Evolutionary conservation across 1,139 yeast genomes (phyloP).

Genomic region (Kodamaea fungicola): DNA sequence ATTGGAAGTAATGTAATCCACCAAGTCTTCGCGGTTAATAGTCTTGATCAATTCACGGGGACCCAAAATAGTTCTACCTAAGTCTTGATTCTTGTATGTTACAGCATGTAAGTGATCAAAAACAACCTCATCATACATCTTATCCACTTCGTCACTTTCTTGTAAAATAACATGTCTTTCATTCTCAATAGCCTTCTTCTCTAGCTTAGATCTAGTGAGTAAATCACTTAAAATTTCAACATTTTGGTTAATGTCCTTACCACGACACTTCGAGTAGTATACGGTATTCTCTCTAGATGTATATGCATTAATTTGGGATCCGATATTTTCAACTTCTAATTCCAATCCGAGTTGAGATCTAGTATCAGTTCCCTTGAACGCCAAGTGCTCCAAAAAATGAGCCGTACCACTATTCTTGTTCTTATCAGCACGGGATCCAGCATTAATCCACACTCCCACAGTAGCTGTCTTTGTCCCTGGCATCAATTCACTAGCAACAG

Average conservation of each 20-base stretch:
- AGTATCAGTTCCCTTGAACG: slow-evolving; percentile 86
- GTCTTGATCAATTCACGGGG: slow-evolving; percentile 86
- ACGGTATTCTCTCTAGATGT: slow-evolving; percentile 97
- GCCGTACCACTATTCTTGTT: slow-evolving; percentile 89
- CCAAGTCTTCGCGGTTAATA: slow-evolving; percentile 72
- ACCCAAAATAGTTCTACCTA: slow-evolving; percentile 96
- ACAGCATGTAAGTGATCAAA: slow-evolving; percentile 95
- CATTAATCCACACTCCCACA: slow-evolving; percentile 96
- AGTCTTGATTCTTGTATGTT: slow-evolving; percentile 84
- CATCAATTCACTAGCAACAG: slow-evolving; percentile 86
- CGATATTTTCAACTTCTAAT: slow-evolving; percentile 91
- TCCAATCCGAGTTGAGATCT: slow-evolving; percentile 86
- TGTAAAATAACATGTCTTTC: slow-evolving; percentile 95
- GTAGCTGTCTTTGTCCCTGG: slow-evolving; percentile 94
- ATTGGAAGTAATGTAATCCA: slow-evolving; percentile 75
- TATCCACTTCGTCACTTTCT: slow-evolving; percentile 96
- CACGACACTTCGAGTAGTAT: slow-evolving; percentile 86
- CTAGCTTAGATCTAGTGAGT: slow-evolving; percentile 80
- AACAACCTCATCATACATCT: slow-evolving; percentile 96
- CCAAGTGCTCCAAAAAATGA: slow-evolving; percentile 92
- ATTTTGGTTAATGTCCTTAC: slow-evolving; percentile 76
- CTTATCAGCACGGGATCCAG: slow-evolving; percentile 96
- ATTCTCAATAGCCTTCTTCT: slow-evolving; percentile 81
- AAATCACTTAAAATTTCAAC: slow-evolving; percentile 89
- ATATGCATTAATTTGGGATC: slow-evolving; percentile 95